Base-by-base conservation (phyloP, 441 rosid genomes). In the Jatropha podagrica region DNA sequence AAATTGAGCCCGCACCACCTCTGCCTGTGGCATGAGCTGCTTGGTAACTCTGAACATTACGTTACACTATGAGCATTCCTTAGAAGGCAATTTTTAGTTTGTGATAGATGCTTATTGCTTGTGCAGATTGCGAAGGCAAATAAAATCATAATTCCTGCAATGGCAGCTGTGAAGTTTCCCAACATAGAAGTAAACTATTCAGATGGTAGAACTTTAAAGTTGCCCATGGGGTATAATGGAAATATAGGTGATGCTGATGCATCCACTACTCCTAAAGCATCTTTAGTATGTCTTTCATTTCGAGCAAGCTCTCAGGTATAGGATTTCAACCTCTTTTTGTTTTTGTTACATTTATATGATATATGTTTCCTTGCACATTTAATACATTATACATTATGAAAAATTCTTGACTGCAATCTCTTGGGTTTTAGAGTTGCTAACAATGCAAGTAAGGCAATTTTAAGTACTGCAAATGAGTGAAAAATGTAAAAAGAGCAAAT, bases 271-370 rank as follows among this genome's bases (percentile, higher is more conserved):
- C 91, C 89, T 46, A 86, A 78, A 80, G 94, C 78, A 55, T 85
- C 93, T 62, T 77, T 95, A 71, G 60, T 95, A 15, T 95, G 99
- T 65, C 90, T 95, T 67, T 80, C 93, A n/a, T 93, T 93, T 76
- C 89, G 97, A 49, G 96, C 93, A 27, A 89, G 77, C 80, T 95
- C 99, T 68, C 92, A 86, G 97, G 99, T 91, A 80, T 76, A 62
- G 20, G 38, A 52, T 68, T 56, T 56, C 27, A 49, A 18, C 52
- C 20, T 67, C 65, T 44, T 26, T 77, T 7, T 54, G 15, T 44
- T 13, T 51, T 13, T 49, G 59, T 75, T 38, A 9, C 38, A n/a
- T 75, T 44, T 18, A 14, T 60, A 23, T 4, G 6, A 7, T 26
- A 32, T 38, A 15, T 49, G 54, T 15, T 52, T 8, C 69, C 11